Conservation (phyloP, 164 flowering plant genomes). For the Amborella trichopoda region DNA sequence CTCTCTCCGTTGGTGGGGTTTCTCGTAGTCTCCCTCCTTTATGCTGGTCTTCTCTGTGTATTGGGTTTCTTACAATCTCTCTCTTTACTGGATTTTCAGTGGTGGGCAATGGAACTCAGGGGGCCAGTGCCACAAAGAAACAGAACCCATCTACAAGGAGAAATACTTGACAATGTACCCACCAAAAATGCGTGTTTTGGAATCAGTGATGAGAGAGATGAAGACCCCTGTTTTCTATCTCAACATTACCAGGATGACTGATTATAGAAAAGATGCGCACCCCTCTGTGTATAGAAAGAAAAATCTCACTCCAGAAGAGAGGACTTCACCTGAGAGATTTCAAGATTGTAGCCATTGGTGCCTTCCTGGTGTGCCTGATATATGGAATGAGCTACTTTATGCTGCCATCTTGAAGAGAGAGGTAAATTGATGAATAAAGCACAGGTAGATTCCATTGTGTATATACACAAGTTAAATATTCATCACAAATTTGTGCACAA, state of each 20-base stretch:
- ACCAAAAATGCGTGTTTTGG: constrained; percentile 59
- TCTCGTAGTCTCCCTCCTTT: no score
- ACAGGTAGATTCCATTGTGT: no score
- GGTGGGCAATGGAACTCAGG: constrained; percentile 98
- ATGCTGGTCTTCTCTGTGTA: no score
- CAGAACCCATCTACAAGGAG: constrained; percentile 65
- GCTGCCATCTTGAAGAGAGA: no score
- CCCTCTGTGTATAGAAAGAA: constrained; percentile 79
- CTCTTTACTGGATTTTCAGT: no score
- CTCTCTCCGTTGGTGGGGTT: no score
- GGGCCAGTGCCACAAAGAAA: constrained; percentile 73
- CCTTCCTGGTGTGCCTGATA: constrained; percentile 95
- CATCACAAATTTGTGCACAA: no score
- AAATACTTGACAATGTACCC: constrained; percentile 51
- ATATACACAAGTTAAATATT: no score
- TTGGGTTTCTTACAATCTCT: no score
- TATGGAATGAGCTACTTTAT: constrained; percentile 89
- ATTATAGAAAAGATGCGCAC: constrained; percentile 87
- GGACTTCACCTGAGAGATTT: constrained; percentile 32
- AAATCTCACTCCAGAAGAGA: constrained; percentile 34
- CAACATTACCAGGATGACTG: constrained; percentile 76
- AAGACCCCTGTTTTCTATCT: constrained; percentile 59
- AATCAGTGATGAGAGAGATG: constrained; percentile 55
- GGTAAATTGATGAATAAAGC: no score
- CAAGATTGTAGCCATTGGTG: constrained; percentile 99